Evolutionary conservation across 768 basidiomycete species (phyloP), one percentile per base, ranked within the genome.

Genomic region (Tremella fuciformis): DNA sequence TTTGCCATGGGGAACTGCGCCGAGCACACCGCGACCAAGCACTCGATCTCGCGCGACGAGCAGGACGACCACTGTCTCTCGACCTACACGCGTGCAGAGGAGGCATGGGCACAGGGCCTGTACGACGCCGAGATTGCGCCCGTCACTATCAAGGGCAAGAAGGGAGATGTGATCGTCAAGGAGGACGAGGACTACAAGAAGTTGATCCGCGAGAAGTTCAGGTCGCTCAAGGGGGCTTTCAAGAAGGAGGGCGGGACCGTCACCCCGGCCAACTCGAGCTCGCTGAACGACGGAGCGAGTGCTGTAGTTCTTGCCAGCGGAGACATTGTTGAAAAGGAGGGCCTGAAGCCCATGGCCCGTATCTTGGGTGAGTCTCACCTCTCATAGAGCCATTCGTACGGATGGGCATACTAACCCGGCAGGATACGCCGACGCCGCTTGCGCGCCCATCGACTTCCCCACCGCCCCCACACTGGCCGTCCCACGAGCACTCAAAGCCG

Each of bases 111-210:
- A 68, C 80, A 82, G 9, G 92, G 92, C 53, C 84, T 82, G 29
- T 99, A 92, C 77, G 82, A 85, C 59, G 85, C 84, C 13, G 94
- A 99, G 80, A 84, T 97, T 53, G 89, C 87, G 0, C 90, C 91
- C 2, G 84, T 98, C 13, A 87, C 86, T 8, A 84, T 98, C 80
- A 97, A 96, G 81, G 90, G 91, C 41, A 58, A 66, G 50, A 78
- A 78, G 65, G 79, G 80, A 21, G 89, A 94, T 74, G 86, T 84
- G 26, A 77, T 96, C 51, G 84, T 99, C 46, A 83, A 83, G 65
- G 93, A 98, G 80, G 96, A 99, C 71, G 96, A 99, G 78, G 96
- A 98, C 73, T 97, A 91, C 83, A 98, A 93, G 82, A 88, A 91
- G 67, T 85, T 99, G 65, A 84, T 94, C 70, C 92, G 85, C 73